Evolutionary conservation across 495 filamentous ascomycete species (phyloP).

Genomic region (Penicillium paxilli): DNA sequence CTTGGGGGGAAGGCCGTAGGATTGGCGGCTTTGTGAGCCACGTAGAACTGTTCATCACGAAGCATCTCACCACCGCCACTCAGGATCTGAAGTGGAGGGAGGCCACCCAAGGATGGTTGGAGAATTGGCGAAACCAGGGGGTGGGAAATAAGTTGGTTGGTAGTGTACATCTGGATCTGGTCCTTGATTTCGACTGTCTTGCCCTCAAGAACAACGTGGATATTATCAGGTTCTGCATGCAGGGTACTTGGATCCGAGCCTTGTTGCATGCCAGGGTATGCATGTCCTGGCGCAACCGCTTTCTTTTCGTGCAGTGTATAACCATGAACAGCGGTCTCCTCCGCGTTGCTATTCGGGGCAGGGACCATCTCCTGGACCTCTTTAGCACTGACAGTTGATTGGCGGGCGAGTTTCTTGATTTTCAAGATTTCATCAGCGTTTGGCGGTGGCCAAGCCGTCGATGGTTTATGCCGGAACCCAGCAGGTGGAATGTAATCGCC

Average conservation of each 20-base stretch:
- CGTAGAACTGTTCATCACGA: constrained; percentile 90
- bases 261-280: constrained; percentile 38
- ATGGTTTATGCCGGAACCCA: constrained; percentile 85
- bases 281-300: constrained; percentile 17
- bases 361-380: constrained; percentile 17
- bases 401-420: constrained; percentile 35
- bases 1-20: constrained; percentile 71
- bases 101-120: constrained; percentile 81
- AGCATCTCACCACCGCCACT: constrained; percentile 86
- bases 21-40: constrained; percentile 90
- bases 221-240: constrained; percentile 37
- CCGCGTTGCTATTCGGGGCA: constrained; percentile 19
- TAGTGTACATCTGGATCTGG: constrained; percentile 93
- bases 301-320: constrained; percentile 37
- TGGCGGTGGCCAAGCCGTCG: constrained; percentile 85
- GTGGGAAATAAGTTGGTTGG: constrained; percentile 82
- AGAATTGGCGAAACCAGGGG: constrained; percentile 87
- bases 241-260: constrained; percentile 22
- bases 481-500: constrained; percentile 84
- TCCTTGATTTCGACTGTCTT: constrained; percentile 77
- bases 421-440: constrained; percentile 66
- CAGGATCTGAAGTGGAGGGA: constrained; percentile 83
- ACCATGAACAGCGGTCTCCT: constrained; percentile 40
- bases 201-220: constrained; percentile 66
- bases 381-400: constrained; percentile 34